Evolutionary conservation across 2,329 filamentous ascomycete species (phyloP), one percentile per base, ranked within the genome.

Genomic region (Chlorencoelia australis): DNA sequence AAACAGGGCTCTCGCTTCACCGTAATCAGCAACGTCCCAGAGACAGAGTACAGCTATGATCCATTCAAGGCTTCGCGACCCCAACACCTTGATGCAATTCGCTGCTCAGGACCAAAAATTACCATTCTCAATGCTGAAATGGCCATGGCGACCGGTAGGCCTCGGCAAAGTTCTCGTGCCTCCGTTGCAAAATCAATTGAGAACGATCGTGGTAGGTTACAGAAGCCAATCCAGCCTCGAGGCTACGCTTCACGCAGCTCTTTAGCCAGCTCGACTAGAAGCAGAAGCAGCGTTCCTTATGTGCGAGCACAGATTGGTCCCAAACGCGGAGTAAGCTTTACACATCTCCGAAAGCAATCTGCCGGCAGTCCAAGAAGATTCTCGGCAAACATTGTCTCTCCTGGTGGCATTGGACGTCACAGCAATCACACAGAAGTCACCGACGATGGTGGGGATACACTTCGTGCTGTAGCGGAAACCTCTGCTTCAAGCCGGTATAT

Each of bases 31-130:
- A 76, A 74, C 37, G 62, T 47, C 10, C 54, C 53, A 14, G 68
- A 64, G 7, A 73, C 51, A 69, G 50, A 91, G 37, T 67, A 72
- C 44, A 91, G 81, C 58, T 94, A 94, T 50, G 88, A 94, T 56
- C 86, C 87, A 0, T 94, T 82, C 57, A 75, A 83, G 51, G 75
- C 82, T 30, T 56, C 54, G 10, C 44, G 45, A 62, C 70, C 37
- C 63, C 66, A 15, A 61, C 71, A 34, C 41, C 59, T 37, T 48
- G 42, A 51, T 32, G 19, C 64, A 16, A 61, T 65, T 1, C 68
- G 75, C 33, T 67, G 65, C 6, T 71, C 33, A 20, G 45, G 48
- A 25, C 41, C 41, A 28, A 56, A 49, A 26, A 40, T 57, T n/a
- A 50, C 49, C 4, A 48, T 58, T 20, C 11, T 19, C 3, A 19